phyloP scores from a whole-genome alignment of 129 eudicot species.

The Gnaphalium uliginosum region DNA sequence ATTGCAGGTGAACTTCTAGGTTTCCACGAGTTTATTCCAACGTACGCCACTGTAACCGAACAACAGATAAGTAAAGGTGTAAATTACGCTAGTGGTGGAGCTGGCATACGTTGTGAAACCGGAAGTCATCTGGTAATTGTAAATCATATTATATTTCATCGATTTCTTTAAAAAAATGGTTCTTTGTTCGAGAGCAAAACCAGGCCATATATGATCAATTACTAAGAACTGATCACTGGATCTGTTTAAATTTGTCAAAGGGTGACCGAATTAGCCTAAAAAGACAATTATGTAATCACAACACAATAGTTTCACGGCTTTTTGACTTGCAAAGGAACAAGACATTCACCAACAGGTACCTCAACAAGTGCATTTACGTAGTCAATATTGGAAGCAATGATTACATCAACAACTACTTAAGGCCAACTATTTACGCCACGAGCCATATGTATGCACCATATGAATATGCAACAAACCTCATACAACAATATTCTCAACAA shows the following conservation, averaged over 20 bases:
- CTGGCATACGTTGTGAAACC: conserved; percentile 33
- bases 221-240: not conserved
- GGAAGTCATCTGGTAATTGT: conserved; percentile 36
- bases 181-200: no score
- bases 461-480: conserved; percentile 32
- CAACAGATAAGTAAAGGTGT: conserved; percentile 32
- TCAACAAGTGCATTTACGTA: conserved; percentile 42
- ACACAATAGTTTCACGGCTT: conserved; percentile 17
- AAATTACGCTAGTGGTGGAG: conserved; percentile 43
- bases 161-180: not conserved
- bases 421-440: conserved; percentile 27
- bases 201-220: not conserved
- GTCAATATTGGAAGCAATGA: conserved; percentile 49
- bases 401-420: conserved; percentile 53
- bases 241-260: conserved; percentile 17
- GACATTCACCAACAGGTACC: conserved; percentile 14
- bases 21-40: conserved; percentile 27
- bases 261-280: conserved; percentile 36
- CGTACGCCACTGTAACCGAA: conserved; percentile 30
- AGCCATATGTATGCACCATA: conserved; percentile 27
- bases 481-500: conserved; percentile 32
- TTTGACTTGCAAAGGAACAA: conserved; percentile 21
- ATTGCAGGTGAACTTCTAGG: conserved; percentile 33
- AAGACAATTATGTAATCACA: conserved; percentile 35
- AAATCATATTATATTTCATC: not conserved